A percentile compares a stretch with the other conserved stretches of the same genome.
phyloP scores from a whole-genome alignment of 78 protist genomes.

The Dictyostelium intermedium region DNA sequence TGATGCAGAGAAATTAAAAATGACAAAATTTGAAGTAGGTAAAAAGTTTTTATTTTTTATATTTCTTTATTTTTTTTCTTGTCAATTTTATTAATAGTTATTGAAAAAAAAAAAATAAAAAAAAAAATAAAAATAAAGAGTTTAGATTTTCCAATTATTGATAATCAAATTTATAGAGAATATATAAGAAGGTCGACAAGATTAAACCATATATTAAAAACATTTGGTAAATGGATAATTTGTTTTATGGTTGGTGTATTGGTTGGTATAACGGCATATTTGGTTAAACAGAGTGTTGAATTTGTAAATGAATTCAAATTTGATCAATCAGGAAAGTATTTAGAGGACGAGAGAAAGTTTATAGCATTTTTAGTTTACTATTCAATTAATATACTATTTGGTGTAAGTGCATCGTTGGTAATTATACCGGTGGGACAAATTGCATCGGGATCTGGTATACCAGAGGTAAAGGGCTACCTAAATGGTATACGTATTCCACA shows the following conservation, averaged over 20 bases:
- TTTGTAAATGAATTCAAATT: slow-evolving; percentile 40
- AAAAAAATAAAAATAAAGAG: background rate
- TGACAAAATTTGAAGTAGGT: slow-evolving; percentile 56
- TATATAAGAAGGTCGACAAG: slow-evolving; percentile 29
- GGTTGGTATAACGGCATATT: slow-evolving; percentile 73
- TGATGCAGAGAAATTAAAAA: slow-evolving; percentile 42
- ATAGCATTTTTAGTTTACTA: slow-evolving; percentile 59
- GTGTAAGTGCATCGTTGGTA: slow-evolving; percentile 49
- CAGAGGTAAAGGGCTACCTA: slow-evolving; percentile 93
- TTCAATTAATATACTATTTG: slow-evolving; percentile 71
- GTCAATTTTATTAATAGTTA: too few species aligned
- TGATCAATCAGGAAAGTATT: slow-evolving; percentile 19
- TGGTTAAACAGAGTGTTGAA: slow-evolving; percentile 38
- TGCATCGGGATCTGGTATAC: slow-evolving; percentile 92
- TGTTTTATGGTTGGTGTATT: slow-evolving; percentile 66
- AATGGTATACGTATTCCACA: slow-evolving; percentile 93
- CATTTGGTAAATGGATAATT: slow-evolving; percentile 79
- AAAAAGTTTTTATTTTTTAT: background rate
- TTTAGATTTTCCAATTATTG: slow-evolving; percentile 75
- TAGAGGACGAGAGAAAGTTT: slow-evolving; percentile 5
- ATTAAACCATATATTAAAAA: slow-evolving; percentile 51
- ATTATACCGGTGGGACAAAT: slow-evolving; percentile 79
- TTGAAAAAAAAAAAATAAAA: background rate
- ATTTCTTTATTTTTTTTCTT: too few species aligned
- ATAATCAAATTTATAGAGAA: slow-evolving; percentile 66